Evolutionary conservation across 2,329 filamentous ascomycete species (phyloP).

Genomic region (Myriosclerotinia duriaeana): DNA sequence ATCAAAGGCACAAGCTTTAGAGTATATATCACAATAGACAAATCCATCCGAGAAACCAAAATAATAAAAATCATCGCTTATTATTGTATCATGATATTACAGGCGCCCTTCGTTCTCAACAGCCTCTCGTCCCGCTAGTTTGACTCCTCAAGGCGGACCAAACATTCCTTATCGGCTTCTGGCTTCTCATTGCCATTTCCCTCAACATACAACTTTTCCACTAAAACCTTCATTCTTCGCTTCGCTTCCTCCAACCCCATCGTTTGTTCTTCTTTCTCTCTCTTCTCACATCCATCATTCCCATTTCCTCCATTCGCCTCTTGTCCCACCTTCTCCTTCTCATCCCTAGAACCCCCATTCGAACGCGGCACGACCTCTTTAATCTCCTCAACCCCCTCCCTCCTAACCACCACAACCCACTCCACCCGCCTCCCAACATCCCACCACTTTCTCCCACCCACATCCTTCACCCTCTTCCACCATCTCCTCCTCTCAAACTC

Average conservation of each 20-base stretch:
- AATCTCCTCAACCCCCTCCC: background rate
- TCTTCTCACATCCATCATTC: no score
- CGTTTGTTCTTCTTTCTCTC: background rate
- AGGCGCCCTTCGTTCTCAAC: background rate
- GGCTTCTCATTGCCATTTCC: background rate
- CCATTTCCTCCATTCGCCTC: no score
- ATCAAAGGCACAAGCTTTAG: no score
- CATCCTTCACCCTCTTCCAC: background rate
- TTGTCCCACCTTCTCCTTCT: background rate
- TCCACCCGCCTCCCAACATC: background rate
- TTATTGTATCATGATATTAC: background rate
- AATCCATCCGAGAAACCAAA: background rate
- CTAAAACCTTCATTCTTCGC: background rate
- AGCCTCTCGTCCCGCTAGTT: background rate
- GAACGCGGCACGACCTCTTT: background rate
- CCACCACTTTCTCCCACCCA: background rate
- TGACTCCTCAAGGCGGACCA: background rate
- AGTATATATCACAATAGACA: background rate
- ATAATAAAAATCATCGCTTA: background rate
- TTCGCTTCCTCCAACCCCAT: background rate
- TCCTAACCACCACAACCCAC: background rate
- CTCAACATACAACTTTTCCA: background rate
- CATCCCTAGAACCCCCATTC: background rate
- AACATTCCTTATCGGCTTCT: background rate
- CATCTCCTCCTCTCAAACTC: background rate